Conservation (phyloP, 2,329 filamentous ascomycete genomes). For the Beauveria sp. region DNA sequence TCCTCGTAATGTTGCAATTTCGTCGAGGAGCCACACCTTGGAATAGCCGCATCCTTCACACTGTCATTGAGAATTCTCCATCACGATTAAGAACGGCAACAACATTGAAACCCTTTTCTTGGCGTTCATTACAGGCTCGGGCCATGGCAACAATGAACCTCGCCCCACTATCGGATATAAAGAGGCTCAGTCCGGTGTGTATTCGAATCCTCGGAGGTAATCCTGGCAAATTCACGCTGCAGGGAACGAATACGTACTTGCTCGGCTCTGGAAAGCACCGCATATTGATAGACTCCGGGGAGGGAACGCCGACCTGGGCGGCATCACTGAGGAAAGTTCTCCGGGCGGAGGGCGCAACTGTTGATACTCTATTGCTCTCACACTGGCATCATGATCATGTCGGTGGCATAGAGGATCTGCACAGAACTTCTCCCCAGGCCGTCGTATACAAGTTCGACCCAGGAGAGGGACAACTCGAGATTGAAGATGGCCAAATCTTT, state of each 20-base stretch:
- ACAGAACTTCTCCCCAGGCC: slow-evolving; percentile 53
- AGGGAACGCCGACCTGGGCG: slow-evolving; percentile 71
- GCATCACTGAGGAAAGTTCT: slow-evolving; percentile 57
- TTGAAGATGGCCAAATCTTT: slow-evolving; percentile 47
- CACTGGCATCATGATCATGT: slow-evolving; percentile 92
- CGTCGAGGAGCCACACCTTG: not conserved
- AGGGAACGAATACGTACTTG: slow-evolving; percentile 92
- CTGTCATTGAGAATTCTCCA: not conserved
- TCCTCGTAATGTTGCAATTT: not conserved
- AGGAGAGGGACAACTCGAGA: slow-evolving; percentile 35
- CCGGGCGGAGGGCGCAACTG: slow-evolving; percentile 55
- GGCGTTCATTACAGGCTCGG: not conserved
- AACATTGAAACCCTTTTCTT: not conserved
- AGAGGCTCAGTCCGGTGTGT: slow-evolving; percentile 68
- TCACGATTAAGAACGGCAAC: not conserved
- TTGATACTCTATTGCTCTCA: slow-evolving; percentile 69
- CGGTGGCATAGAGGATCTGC: slow-evolving; percentile 65
- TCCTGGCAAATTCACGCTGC: slow-evolving; percentile 69
- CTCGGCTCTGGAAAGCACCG: slow-evolving; percentile 66
- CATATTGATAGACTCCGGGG: slow-evolving; percentile 83
- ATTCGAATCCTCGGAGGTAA: slow-evolving; percentile 87
- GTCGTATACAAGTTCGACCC: slow-evolving; percentile 62
- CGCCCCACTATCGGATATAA: slow-evolving; percentile 60
- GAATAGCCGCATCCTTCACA: not conserved
- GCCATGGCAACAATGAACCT: slow-evolving; percentile 31